These are phyloP conservation scores for Inonotus obliquus DNA, from an alignment of 1,284 basidiomycete genomes.

Conservation along the genomic window DNA sequence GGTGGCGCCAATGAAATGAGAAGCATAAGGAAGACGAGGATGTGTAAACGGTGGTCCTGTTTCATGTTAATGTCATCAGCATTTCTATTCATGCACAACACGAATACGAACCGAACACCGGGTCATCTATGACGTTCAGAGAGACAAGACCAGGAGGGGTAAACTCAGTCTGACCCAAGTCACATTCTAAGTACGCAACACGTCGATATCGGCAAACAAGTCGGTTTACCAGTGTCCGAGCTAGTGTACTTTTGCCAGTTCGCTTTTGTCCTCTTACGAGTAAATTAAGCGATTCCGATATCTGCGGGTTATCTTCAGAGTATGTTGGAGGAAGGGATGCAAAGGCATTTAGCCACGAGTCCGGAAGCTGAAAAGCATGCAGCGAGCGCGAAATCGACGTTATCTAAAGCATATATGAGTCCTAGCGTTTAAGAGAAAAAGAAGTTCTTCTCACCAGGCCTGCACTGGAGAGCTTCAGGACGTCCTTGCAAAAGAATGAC, in stretches of 20 bases:
- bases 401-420: constrained; percentile 2
- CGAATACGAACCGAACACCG: constrained; percentile 58
- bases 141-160: constrained; percentile 84
- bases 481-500: neutral
- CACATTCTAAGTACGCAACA: constrained; percentile 90
- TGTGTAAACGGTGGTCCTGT: constrained; percentile 85
- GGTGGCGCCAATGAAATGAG: constrained; percentile 81
- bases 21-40: constrained; percentile 61
- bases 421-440: neutral
- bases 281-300: constrained; percentile 14
- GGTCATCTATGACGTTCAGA: constrained; percentile 65
- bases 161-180: constrained; percentile 93
- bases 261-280: constrained; percentile 85
- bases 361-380: constrained; percentile 4
- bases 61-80: neutral
- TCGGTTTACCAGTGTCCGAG: constrained; percentile 69
- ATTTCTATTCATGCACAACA: neutral
- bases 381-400: neutral
- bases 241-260: constrained; percentile 87
- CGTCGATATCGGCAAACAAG: constrained; percentile 55
- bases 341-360: constrained; percentile 11
- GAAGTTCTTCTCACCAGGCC: neutral
- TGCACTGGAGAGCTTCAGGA: constrained; percentile 4
- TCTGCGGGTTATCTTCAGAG: neutral
- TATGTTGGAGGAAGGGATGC: neutral